These are phyloP conservation scores for Ilyonectria sp. DNA, from an alignment of 2,329 filamentous ascomycete species.

Conservation along the genomic window DNA sequence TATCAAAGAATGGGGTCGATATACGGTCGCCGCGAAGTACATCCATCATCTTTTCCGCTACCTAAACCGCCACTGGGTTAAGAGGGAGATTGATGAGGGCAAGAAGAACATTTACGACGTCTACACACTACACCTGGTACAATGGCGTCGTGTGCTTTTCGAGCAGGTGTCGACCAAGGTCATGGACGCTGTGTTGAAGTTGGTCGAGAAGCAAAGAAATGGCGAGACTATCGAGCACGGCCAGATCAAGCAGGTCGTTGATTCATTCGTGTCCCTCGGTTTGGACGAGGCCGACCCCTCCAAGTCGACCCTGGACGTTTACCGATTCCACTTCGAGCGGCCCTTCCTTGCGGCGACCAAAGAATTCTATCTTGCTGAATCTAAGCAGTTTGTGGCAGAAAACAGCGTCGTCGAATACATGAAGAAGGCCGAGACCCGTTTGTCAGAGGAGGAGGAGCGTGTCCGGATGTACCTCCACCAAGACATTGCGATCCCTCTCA, in stretches of 20 bases:
- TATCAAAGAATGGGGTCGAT: conserved; percentile 96
- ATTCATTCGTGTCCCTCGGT: conserved; percentile 95
- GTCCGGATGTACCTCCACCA: conserved; percentile 92
- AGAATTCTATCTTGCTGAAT: conserved; percentile 91
- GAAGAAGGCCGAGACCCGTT: conserved; percentile 95
- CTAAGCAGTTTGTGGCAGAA: conserved; percentile 93
- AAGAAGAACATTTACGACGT: conserved; percentile 99
- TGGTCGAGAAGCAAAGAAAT: conserved; percentile 97
- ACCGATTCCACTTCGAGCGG: conserved; percentile 91
- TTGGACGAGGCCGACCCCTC: conserved; percentile 93
- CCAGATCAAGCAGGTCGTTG: conserved; percentile 97
- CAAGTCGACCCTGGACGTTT: conserved; percentile 96
- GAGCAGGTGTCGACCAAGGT: conserved; percentile 86
- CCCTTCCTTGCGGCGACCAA: conserved; percentile 91
- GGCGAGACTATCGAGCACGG: conserved; percentile 98
- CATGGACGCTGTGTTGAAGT: conserved; percentile 93
- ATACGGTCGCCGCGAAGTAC: conserved; percentile 96
- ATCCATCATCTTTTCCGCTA: conserved; percentile 98
- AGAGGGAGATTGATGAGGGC: conserved; percentile 97
- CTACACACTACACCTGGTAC: conserved; percentile 95
- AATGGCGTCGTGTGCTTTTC: conserved; percentile 96
- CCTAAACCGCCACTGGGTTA: conserved; percentile 98
- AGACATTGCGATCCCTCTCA: conserved; percentile 88
- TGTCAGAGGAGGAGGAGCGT: conserved; percentile 94
- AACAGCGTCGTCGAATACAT: conserved; percentile 99